Percentiles rank a stretch among this genome's conserved stretches.
phyloP scores from a whole-genome alignment of 805 yeast species.

The Lipomyces yamadae region DNA sequence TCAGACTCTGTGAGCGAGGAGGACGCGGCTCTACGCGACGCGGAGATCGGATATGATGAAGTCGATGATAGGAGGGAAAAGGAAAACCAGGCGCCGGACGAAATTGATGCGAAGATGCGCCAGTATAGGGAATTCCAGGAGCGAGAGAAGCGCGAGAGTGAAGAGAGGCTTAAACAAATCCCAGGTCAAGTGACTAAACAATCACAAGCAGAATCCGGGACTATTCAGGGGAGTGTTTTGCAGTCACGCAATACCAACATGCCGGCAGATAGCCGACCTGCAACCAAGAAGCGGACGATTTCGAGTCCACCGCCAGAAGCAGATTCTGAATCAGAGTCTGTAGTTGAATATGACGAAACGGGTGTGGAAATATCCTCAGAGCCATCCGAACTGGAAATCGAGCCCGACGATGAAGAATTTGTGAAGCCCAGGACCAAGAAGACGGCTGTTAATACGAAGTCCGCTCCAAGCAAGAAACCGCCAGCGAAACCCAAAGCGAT shows the following conservation, averaged over 20 bases:
- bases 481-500: not conserved
- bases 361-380: conserved; percentile 16
- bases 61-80: conserved; percentile 18
- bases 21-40: conserved; percentile 6
- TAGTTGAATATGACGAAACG: conserved; percentile 17
- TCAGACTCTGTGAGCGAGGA: not conserved
- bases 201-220: conserved; percentile 8
- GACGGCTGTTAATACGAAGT: not conserved
- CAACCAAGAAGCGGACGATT: not conserved
- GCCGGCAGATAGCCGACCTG: not conserved
- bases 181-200: conserved; percentile 4
- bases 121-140: conserved; percentile 28
- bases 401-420: conserved; percentile 17
- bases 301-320: conserved; percentile 2
- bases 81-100: conserved; percentile 21
- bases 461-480: not conserved
- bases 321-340: conserved; percentile 13
- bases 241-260: conserved; percentile 1
- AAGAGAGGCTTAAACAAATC: conserved; percentile 15
- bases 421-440: not conserved
- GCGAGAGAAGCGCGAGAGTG: conserved; percentile 30
- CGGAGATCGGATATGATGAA: conserved; percentile 11
- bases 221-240: not conserved
- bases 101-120: conserved; percentile 21
- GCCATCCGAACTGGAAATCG: conserved; percentile 16